Conservation (phyloP, 2,329 filamentous ascomycete genomes). For the Aphanoascus verrucosus region DNA sequence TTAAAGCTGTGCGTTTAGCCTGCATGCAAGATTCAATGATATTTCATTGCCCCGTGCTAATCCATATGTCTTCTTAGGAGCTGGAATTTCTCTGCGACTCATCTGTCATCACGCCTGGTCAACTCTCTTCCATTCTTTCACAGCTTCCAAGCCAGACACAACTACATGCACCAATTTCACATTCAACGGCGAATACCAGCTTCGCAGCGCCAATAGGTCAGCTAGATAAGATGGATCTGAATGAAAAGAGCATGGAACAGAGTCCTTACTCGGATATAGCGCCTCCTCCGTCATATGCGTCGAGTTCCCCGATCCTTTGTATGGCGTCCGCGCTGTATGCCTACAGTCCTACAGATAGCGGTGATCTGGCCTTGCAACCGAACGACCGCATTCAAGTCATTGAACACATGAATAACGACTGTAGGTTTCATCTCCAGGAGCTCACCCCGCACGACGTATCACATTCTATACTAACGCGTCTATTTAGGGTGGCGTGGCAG, state of each 20-base stretch:
- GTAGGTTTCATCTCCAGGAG: constrained; percentile 32
- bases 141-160: constrained; percentile 53
- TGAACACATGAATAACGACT: constrained; percentile 93
- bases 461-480: constrained; percentile 10
- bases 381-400: constrained; percentile 70
- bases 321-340: constrained; percentile 72
- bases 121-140: constrained; percentile 62
- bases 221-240: constrained; percentile 17
- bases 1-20: constrained; percentile 59
- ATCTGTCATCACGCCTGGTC: constrained; percentile 62
- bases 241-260: constrained; percentile 22
- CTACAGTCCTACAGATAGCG: constrained; percentile 68
- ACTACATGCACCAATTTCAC: constrained; percentile 25
- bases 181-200: constrained; percentile 16
- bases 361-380: constrained; percentile 69
- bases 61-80: constrained; percentile 49
- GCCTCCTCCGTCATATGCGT: constrained; percentile 44
- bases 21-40: constrained; percentile 11
- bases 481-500: constrained; percentile 63
- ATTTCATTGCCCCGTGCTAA: background rate
- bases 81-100: constrained; percentile 80
- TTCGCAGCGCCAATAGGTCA: constrained; percentile 14
- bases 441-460: background rate
- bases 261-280: constrained; percentile 37
- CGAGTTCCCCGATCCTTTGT: constrained; percentile 48